A percentile compares a stretch with the other conserved stretches of the same genome.
Conservation (phyloP, 495 filamentous ascomycete species). For the Cercophora sp. region DNA sequence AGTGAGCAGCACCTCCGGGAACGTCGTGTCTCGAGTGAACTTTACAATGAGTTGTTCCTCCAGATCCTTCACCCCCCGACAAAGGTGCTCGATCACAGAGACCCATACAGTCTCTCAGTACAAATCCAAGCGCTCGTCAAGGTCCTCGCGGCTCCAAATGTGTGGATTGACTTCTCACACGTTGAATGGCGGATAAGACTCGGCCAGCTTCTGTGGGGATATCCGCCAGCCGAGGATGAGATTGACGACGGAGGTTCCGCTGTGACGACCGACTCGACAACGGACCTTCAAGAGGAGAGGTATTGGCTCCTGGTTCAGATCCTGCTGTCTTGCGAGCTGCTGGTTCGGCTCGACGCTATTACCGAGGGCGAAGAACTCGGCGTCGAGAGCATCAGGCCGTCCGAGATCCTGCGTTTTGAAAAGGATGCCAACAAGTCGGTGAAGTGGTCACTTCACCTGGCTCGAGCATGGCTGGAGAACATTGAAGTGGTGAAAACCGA, state of each 20-base stretch:
- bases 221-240: conserved; percentile 50
- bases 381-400: conserved; percentile 45
- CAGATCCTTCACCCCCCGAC: conserved; percentile 56
- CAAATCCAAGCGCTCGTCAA: conserved; percentile 56
- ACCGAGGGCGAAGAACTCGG: conserved; percentile 54
- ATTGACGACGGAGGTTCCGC: conserved; percentile 42
- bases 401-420: conserved; percentile 62
- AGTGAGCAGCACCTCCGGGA: conserved; percentile 33
- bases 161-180: conserved; percentile 75
- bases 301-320: conserved; percentile 81
- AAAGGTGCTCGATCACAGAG: conserved; percentile 50
- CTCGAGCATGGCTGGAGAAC: conserved; percentile 72
- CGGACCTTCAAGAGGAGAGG: conserved; percentile 49
- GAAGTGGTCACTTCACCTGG: conserved; percentile 76
- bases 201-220: conserved; percentile 78
- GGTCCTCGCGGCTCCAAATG: conserved; percentile 49
- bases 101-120: conserved; percentile 56
- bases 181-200: conserved; percentile 76
- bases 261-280: conserved; percentile 35
- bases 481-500: conserved; percentile 51
- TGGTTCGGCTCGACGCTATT: conserved; percentile 69
- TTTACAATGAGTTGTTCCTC: conserved; percentile 59
- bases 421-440: conserved; percentile 62
- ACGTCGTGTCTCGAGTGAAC: conserved; percentile 39
- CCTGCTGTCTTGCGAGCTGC: conserved; percentile 69